These are phyloP conservation scores for Fusarium sp. DNA, from an alignment of 2,329 filamentous ascomycete genomes.

Conservation along the genomic window DNA sequence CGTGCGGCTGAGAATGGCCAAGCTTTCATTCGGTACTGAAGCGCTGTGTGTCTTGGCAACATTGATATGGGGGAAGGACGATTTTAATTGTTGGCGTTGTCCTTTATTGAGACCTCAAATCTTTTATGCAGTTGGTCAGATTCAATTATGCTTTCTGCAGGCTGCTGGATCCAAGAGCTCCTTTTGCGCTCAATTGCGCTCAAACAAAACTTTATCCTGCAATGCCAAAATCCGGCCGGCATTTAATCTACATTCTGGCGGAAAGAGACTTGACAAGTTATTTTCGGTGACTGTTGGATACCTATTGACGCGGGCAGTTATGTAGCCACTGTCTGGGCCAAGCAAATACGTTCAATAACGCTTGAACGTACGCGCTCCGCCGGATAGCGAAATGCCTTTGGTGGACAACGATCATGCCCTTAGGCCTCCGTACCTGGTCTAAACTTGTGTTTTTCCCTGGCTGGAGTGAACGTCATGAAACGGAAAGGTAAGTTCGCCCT, in stretches of 20 bases:
- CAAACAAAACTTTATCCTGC: too few relatives aligned
- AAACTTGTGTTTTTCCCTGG: too few relatives aligned
- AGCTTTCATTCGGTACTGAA: background rate
- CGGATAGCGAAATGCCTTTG: too few relatives aligned
- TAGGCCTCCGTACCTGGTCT: too few relatives aligned
- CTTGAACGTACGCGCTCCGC: background rate
- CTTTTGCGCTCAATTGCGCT: too few relatives aligned
- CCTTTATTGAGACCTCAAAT: background rate
- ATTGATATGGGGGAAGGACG: fast-evolving
- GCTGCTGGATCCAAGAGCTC: too few relatives aligned
- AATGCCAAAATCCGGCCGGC: too few relatives aligned
- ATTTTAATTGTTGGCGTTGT: background rate
- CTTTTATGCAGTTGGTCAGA: background rate
- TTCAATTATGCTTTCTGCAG: background rate
- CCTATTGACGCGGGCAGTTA: background rate
- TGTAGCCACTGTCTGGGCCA: background rate
- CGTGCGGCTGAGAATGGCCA: background rate
- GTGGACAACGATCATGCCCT: too few relatives aligned
- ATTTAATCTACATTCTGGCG: too few relatives aligned
- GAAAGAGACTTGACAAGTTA: too few relatives aligned
- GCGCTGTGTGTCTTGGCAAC: background rate
- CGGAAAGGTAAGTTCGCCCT: too few relatives aligned
- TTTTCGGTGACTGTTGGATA: background rate
- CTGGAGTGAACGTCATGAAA: too few relatives aligned
- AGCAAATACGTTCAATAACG: background rate